Evolutionary conservation across 2,329 filamentous ascomycete genomes (phyloP), one percentile per base, ranked within the genome.

Genomic region (Sarocladiaceae sp.): DNA sequence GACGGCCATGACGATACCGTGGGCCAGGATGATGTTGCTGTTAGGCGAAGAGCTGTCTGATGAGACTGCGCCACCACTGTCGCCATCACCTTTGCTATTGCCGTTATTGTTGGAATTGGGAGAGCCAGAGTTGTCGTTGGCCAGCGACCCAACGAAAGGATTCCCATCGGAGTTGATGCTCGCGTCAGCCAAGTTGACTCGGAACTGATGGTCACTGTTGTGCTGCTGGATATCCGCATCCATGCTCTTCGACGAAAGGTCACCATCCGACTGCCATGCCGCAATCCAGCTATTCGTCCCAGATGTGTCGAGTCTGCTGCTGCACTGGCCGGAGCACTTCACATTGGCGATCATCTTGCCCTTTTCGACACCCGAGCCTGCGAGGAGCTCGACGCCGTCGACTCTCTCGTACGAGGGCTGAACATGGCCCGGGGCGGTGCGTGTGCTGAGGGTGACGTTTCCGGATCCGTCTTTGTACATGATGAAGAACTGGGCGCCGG

Each of bases 381-480:
- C 69, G 2, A 84, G 68, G 3, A 84, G 66, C 27, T 72, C 66
- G 18, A 83, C 58, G 24, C 68, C 60, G 19, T 65, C 63, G 5
- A 66, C 60, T 1, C 58, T 53, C 2, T 61, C 63, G 58, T 74
- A 72, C 20, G 59, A 37, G 0, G 81, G 81, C 63, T 66, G 59
- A 27, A 57, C 50, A 50, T 82, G 66, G 6, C 68, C 67, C 1
- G 53, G 61, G 23, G 72, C 76, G 3, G 58, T 53, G 18, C 81
- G 73, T 1, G 78, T 69, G 49, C 78, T 82, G 44, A 83, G 56
- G 1, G 80, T 84, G 19, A 83, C 68, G 54, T 83, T 82, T 48
- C 73, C 73, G 3, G 53, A 50, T 47, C 76, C 76, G 50, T 80
- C 68, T 35, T 74, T 62, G 58, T 84, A 84, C 51, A 83, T 67